A percentile compares a stretch with the other conserved stretches of the same genome.
Evolutionary conservation across 2,329 filamentous ascomycete species (phyloP).

Genomic region (Balansia obtecta): DNA sequence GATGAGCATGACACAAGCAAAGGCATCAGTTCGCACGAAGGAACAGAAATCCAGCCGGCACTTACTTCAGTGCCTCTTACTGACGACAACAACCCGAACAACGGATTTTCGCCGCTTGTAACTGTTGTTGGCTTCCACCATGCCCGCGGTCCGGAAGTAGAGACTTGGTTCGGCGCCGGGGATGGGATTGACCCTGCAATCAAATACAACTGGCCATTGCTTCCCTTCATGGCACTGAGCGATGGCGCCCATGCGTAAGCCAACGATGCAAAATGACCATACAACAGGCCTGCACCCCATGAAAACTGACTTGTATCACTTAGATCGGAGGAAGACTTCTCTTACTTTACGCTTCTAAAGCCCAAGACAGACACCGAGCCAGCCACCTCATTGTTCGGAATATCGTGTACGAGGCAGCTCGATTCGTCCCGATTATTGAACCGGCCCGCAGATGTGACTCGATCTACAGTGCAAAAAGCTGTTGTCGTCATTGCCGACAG

Average conservation of each 20-base stretch:
- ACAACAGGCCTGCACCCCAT: not conserved
- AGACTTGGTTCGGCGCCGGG: conserved; percentile 72
- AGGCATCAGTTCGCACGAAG: conserved; percentile 10
- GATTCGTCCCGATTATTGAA: conserved; percentile 66
- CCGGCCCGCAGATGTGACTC: conserved; percentile 79
- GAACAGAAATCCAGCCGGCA: conserved; percentile 16
- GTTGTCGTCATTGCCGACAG: conserved; percentile 90
- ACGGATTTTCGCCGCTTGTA: conserved; percentile 53
- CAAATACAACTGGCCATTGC: conserved; percentile 79
- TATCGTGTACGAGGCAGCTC: conserved; percentile 87
- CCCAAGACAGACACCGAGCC: conserved; percentile 41
- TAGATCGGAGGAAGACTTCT: conserved; percentile 88
- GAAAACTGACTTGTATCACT: not conserved
- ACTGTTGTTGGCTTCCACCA: conserved; percentile 78
- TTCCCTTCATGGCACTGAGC: conserved; percentile 94
- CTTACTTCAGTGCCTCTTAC: conserved; percentile 20
- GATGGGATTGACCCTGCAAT: conserved; percentile 65
- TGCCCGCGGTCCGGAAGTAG: conserved; percentile 81
- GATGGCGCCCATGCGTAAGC: conserved; percentile 89
- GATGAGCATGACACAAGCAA: not conserved
- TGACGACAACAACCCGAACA: conserved; percentile 17
- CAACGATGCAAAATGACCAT: not conserved
- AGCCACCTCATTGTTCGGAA: conserved; percentile 82
- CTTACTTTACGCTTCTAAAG: conserved; percentile 84
- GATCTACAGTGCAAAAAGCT: conserved; percentile 94